phyloP scores from a whole-genome alignment of 441 rosid species.

The Dalechampia spathulata region DNA sequence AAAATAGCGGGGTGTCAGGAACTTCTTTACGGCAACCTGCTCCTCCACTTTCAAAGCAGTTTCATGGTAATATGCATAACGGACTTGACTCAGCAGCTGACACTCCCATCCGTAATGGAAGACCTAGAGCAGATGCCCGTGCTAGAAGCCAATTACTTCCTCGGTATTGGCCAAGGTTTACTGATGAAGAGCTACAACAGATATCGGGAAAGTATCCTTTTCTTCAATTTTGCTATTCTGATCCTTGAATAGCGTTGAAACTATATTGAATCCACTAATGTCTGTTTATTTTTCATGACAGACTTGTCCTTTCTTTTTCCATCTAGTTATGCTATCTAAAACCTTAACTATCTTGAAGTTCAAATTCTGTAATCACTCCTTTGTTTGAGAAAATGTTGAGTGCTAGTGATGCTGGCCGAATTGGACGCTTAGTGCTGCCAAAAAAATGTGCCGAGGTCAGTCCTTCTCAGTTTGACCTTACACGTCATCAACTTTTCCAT shows the following conservation, averaged over 20 bases:
- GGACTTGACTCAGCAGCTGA: conserved; percentile 52
- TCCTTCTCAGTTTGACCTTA: conserved; percentile 7
- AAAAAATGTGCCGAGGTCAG: conserved; percentile 96
- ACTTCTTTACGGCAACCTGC: conserved; percentile 37
- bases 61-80: conserved; percentile 41
- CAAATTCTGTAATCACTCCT: conserved; percentile 77
- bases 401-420: conserved; percentile 93
- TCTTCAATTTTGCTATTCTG: background rate
- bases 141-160: conserved; percentile 71
- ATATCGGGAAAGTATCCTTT: conserved; percentile 93
- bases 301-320: background rate
- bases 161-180: conserved; percentile 84
- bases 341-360: conserved; percentile 68
- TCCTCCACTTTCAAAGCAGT: conserved; percentile 36
- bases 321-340: background rate
- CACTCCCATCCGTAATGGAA: conserved; percentile 41
- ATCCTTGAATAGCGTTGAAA: background rate
- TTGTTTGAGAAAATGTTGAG: conserved; percentile 97
- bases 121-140: conserved; percentile 58
- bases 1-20: conserved; percentile 49
- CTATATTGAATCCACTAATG: background rate
- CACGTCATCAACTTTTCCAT: conserved; percentile 11
- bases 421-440: conserved; percentile 91
- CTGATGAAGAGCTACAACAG: conserved; percentile 68
- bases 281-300: background rate